These are phyloP conservation scores for Termitomyces sp. DNA, from an alignment of 768 basidiomycete genomes.

Conservation along the genomic window DNA sequence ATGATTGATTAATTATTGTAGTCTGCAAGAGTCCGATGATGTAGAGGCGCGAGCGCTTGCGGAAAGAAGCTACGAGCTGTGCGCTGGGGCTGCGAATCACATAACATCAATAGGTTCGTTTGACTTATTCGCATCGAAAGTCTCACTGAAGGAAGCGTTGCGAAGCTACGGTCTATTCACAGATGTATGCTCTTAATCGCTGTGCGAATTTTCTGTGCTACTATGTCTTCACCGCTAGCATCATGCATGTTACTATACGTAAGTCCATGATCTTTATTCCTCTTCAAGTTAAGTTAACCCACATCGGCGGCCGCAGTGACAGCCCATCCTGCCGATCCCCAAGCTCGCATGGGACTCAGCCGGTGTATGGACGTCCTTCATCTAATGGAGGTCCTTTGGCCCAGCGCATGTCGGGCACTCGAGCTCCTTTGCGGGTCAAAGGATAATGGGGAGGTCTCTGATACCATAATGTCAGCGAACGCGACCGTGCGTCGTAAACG, in stretches of 20 bases:
- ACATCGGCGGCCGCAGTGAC: conserved; percentile 40
- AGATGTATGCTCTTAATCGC: conserved; percentile 56
- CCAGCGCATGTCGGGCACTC: conserved; percentile 68
- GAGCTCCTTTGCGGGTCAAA: conserved; percentile 70
- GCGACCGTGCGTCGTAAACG: conserved; percentile 49
- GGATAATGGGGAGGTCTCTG: conserved; percentile 26
- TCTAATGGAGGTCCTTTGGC: conserved; percentile 71
- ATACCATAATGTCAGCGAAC: conserved; percentile 18
- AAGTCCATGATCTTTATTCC: conserved; percentile 23
- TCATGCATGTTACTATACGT: conserved; percentile 78
- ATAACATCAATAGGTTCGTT: conserved; percentile 64
- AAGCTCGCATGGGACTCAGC: conserved; percentile 57
- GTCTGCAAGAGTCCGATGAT: conserved; percentile 43
- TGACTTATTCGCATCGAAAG: neutral
- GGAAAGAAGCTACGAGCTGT: conserved; percentile 68
- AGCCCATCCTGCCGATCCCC: conserved; percentile 62
- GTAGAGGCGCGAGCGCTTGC: conserved; percentile 49
- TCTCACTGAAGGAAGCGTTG: neutral
- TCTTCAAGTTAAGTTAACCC: conserved; percentile 1
- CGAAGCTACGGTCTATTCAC: conserved; percentile 55
- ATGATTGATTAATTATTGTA: conserved; percentile 14
- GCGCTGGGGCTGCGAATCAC: conserved; percentile 74
- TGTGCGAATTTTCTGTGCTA: conserved; percentile 72
- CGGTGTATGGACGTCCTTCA: conserved; percentile 66
- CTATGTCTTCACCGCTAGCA: conserved; percentile 75